A percentile compares a stretch with the other conserved stretches of the same genome.
phyloP scores from a whole-genome alignment of 768 basidiomycete genomes.

The Suillus subalutaceus region DNA sequence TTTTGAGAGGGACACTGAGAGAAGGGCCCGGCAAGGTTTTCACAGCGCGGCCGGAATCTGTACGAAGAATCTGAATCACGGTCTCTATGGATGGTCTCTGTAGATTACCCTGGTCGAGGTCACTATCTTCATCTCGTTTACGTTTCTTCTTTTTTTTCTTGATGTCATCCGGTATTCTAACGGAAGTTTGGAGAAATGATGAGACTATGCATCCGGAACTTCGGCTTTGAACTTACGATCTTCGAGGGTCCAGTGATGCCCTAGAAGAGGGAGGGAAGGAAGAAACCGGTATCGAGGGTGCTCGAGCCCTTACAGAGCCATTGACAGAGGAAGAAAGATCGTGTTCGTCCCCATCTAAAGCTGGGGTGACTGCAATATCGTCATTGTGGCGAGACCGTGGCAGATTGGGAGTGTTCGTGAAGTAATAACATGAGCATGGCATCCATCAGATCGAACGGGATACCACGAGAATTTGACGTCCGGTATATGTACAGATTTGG shows the following conservation, averaged over 20 bases:
- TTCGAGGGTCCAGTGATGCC: constrained; percentile 65
- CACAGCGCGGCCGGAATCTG: constrained; percentile 55
- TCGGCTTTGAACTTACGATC: constrained; percentile 46
- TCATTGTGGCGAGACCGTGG: constrained; percentile 15
- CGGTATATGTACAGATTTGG: constrained; percentile 13
- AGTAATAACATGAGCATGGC: constrained; percentile 6
- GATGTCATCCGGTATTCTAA: constrained; percentile 47
- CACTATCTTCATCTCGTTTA: constrained; percentile 79
- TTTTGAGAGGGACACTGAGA: constrained; percentile 50
- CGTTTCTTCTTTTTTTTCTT: constrained; percentile 89
- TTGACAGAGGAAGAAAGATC: constrained; percentile 33
- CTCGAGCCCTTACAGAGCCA: constrained; percentile 48
- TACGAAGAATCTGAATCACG: constrained; percentile 11
- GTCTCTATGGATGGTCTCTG: constrained; percentile 11
- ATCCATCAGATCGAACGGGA: background rate
- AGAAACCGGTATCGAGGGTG: constrained; percentile 46
- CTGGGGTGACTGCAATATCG: constrained; percentile 45
- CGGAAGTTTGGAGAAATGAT: background rate
- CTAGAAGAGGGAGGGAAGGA: constrained; percentile 52
- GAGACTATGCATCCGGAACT: constrained; percentile 19
- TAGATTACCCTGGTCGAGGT: constrained; percentile 55
- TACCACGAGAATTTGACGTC: background rate
- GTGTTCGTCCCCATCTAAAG: constrained; percentile 54
- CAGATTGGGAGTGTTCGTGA: constrained; percentile 2
- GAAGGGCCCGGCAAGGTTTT: constrained; percentile 61